Percentiles rank a stretch among this genome's conserved stretches.
Conservation (phyloP, 768 basidiomycete species). For the Lactarius sp. region DNA sequence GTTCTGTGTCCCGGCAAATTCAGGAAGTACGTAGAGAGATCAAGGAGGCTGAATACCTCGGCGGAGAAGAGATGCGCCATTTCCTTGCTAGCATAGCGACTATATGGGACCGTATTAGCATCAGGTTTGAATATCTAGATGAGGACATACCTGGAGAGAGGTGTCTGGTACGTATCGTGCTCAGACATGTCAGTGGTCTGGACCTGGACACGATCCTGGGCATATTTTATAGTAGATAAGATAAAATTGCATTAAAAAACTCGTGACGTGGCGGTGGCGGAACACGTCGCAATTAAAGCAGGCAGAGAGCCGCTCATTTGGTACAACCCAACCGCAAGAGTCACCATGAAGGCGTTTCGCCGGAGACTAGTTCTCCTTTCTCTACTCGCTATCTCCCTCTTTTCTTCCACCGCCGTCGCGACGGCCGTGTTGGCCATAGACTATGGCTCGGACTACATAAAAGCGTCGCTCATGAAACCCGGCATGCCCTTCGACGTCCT, state of each 20-base stretch:
- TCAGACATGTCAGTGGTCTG: constrained; percentile 7
- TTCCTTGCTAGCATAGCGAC: constrained; percentile 98
- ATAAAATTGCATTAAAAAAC: neutral
- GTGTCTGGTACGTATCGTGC: constrained; percentile 20
- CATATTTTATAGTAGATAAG: constrained; percentile 10
- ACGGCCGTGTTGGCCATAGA: constrained; percentile 92
- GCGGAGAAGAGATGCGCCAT: constrained; percentile 98
- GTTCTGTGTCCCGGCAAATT: constrained; percentile 47
- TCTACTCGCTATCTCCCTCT: constrained; percentile 25
- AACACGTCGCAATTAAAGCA: too few relatives aligned
- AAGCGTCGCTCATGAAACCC: constrained; percentile 92
- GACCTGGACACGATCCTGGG: neutral
- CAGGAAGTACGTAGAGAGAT: neutral
- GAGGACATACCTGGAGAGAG: constrained; percentile 14
- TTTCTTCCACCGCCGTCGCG: constrained; percentile 27
- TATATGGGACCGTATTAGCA: constrained; percentile 31
- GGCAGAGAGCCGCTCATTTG: too few relatives aligned
- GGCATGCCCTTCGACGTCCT: constrained; percentile 94
- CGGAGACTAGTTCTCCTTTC: constrained; percentile 16
- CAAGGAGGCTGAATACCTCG: constrained; percentile 48
- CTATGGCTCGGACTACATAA: constrained; percentile 98
- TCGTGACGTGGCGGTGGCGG: neutral
- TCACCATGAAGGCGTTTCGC: constrained; percentile 13
- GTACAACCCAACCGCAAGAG: neutral
- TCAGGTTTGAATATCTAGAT: neutral